Evolutionary conservation across 1,139 yeast species (phyloP).

Genomic region (Blastobotrys indianensis): DNA sequence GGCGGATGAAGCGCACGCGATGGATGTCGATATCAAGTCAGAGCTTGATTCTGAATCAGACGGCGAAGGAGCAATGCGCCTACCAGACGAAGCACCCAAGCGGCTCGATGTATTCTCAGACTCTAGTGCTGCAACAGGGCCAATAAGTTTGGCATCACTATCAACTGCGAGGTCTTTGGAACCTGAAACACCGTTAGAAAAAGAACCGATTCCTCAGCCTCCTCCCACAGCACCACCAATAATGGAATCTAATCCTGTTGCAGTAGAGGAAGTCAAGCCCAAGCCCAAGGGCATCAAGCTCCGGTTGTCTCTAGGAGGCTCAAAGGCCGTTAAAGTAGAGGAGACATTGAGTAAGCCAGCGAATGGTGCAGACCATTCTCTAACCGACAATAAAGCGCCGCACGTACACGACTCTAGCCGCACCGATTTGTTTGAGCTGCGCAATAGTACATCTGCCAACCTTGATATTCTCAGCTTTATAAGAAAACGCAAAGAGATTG

Average conservation of each 20-base stretch:
- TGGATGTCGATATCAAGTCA: background rate
- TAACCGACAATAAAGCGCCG: too few relatives aligned
- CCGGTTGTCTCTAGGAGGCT: background rate
- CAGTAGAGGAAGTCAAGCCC: conserved; percentile 1
- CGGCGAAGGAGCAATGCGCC: conserved; percentile 1
- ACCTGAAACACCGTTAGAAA: background rate
- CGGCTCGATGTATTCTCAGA: background rate
- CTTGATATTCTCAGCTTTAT: conserved; percentile 18
- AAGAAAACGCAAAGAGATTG: conserved; percentile 12
- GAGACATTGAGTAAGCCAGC: too few relatives aligned
- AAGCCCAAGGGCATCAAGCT: background rate
- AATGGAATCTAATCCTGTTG: background rate
- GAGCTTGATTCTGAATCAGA: conserved; percentile 3
- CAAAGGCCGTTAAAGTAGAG: too few relatives aligned
- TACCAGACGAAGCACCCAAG: conserved; percentile 1
- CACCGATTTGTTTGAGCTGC: too few relatives aligned
- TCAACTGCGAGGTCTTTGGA: background rate
- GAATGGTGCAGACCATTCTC: too few relatives aligned
- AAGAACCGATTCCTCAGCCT: background rate
- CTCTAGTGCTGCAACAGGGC: background rate
- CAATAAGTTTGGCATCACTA: conserved; percentile 6
- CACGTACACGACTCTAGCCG: too few relatives aligned
- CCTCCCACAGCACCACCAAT: background rate
- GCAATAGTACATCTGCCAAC: background rate
- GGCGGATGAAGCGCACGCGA: conserved; percentile 5